Base-by-base conservation (phyloP, 345 rosid genomes). In the Salix caprea region DNA sequence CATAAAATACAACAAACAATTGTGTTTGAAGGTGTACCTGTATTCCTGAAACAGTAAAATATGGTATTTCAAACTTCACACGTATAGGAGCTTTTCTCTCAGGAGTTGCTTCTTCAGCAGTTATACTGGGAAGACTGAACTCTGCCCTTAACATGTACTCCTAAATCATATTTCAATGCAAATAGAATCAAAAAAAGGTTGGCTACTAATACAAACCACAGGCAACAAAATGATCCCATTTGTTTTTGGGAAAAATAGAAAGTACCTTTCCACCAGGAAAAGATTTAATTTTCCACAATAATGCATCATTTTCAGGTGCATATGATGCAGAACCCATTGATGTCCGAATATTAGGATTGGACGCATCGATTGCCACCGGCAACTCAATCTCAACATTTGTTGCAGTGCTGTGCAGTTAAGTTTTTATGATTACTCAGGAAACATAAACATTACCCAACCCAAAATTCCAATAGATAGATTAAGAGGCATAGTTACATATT, bases 281-380 rank as follows among this genome's bases (percentile, higher is more conserved):
- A 69, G 93, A 91, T 80, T 84, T 89, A 67, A 91, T 88, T 85
- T 89, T 91, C 96, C 96, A 91, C 77, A 91, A 83, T 74, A 91
- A 76, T 71, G 93, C 91, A 83, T 91, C 93, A 72, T 85, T 87
- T 81, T 91, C 96, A 21, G 96, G 96, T 74, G 93, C 93, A 84
- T 90, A 93, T 28, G 97, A 44, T 3, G 99, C 97, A 77, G 97
- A 93, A 30, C 99, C 99, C 90, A 95, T 90, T 64, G 96, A 91
- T 67, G 99, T 95, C 75, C 97, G 87, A 34, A 93, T 83, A 70
- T 88, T 89, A 74, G 97, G 97, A 86, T 91, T 95, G 36, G 97
- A 89, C 82, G 96, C 94, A 88, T 95, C 97, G 64, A 88, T 79
- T 78, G 83, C 92, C 77, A 90, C 94, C 37, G 90, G 89, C 80